Evolutionary conservation across 164 flowering plant genomes (phyloP).

Genomic region (Tinospora cordifolia): DNA sequence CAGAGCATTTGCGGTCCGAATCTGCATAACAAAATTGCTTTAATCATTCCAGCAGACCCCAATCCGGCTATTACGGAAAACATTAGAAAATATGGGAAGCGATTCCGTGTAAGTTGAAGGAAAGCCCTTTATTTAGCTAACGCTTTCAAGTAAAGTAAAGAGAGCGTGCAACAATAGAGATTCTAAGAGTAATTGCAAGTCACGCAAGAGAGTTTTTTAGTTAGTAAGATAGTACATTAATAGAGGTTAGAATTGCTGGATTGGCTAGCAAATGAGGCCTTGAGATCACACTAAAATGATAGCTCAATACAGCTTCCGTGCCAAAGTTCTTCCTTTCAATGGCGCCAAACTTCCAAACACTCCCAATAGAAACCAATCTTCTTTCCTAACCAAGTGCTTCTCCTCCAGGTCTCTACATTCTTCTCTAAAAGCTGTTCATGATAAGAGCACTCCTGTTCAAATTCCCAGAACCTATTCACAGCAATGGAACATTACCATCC

Average conservation of each 20-base stretch:
- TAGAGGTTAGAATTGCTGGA: not conserved
- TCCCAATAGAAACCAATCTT: not conserved
- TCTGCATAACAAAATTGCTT: too few relatives aligned
- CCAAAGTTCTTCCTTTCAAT: not conserved
- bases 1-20: too few relatives aligned
- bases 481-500: slow-evolving; percentile 1
- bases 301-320: not conserved
- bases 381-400: not conserved
- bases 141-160: not conserved
- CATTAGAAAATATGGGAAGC: not conserved
- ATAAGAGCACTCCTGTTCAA: not conserved
- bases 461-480: not conserved
- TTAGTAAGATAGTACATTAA: not conserved
- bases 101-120: not conserved
- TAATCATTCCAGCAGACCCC: too few relatives aligned
- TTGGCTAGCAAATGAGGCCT: not conserved
- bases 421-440: slow-evolving; percentile 1
- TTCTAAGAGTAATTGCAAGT: not conserved
- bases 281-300: not conserved
- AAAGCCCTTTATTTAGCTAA: not conserved
- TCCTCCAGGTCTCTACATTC: not conserved
- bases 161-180: not conserved
- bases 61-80: too few relatives aligned
- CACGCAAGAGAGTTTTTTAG: not conserved
- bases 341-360: not conserved